Conservation (phyloP, 306 rosid species). For the Lathyrus tuberosus region DNA sequence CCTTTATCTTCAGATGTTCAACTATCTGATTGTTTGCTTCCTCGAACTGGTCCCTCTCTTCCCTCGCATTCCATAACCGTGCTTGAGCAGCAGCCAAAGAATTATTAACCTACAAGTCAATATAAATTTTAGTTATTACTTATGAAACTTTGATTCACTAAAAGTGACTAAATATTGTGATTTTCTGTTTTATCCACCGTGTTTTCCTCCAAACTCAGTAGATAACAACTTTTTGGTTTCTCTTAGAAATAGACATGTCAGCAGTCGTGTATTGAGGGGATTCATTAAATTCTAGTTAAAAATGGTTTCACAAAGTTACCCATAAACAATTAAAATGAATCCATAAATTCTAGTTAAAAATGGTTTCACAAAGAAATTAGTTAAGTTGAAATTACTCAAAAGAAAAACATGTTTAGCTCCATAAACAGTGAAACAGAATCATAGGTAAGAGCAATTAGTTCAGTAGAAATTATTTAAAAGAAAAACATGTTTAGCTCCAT, state of each 20-base stretch:
- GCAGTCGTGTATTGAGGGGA: too few species aligned
- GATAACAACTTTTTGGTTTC: too few species aligned
- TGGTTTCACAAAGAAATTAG: not conserved
- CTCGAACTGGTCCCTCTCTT: slow-evolving; percentile 97
- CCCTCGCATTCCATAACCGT: slow-evolving; percentile 78
- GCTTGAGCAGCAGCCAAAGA: slow-evolving; percentile 90
- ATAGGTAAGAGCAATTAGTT: not conserved
- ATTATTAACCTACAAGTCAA: slow-evolving; percentile 66
- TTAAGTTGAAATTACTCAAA: slow-evolving; percentile 11
- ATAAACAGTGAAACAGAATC: slow-evolving; percentile 5
- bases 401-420: not conserved
- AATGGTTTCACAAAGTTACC: slow-evolving; percentile 19
- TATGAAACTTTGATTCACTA: slow-evolving; percentile 15
- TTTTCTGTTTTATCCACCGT: not conserved
- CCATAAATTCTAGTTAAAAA: too few species aligned
- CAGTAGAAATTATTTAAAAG: slow-evolving; percentile 13
- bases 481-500: not conserved
- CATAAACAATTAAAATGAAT: too few species aligned
- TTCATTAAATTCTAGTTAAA: too few species aligned
- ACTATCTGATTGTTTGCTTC: slow-evolving; percentile 94
- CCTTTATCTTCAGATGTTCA: slow-evolving; percentile 83
- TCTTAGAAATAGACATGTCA: too few species aligned
- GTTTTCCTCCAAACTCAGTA: not conserved
- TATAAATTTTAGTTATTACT: slow-evolving; percentile 31
- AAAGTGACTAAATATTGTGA: not conserved